phyloP scores from a whole-genome alignment of 208 protist genomes.

The Blechomonas ayalai region DNA sequence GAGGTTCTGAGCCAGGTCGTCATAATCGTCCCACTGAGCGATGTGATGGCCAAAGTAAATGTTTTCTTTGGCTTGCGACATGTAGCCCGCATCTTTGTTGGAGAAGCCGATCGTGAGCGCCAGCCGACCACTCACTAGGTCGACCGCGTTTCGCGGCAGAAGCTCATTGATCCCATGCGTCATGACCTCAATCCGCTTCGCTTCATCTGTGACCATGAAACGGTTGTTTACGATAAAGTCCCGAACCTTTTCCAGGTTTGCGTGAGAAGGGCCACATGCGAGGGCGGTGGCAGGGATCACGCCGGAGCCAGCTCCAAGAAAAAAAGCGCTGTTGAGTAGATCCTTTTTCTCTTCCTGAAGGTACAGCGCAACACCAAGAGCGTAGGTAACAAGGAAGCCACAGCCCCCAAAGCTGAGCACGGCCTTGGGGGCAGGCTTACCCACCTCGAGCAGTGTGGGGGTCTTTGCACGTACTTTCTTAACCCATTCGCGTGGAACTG shows the following conservation, averaged over 20 bases:
- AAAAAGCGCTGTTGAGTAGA: conserved; percentile 58
- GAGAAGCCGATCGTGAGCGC: conserved; percentile 86
- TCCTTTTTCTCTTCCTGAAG: conserved; percentile 82
- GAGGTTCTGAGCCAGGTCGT: conserved; percentile 79
- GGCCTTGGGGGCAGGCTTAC: conserved; percentile 67
- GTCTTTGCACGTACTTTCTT: conserved; percentile 79
- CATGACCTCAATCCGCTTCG: conserved; percentile 52
- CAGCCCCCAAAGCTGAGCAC: conserved; percentile 84
- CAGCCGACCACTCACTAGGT: conserved; percentile 64
- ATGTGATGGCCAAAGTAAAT: conserved; percentile 89
- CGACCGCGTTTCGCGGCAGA: conserved; percentile 61
- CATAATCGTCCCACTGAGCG: conserved; percentile 57
- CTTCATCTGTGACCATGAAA: conserved; percentile 75
- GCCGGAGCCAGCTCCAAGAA: conserved; percentile 75
- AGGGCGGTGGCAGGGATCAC: conserved; percentile 77
- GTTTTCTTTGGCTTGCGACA: conserved; percentile 70
- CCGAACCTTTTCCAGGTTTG: conserved; percentile 70
- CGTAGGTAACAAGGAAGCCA: conserved; percentile 83
- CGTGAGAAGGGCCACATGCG: conserved; percentile 52
- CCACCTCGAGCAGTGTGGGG: conserved; percentile 75
- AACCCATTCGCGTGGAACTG: conserved; percentile 50
- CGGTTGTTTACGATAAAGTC: conserved; percentile 78
- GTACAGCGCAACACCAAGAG: conserved; percentile 83
- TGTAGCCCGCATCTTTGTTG: conserved; percentile 79
- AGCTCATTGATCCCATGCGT: conserved; percentile 66